Base-by-base conservation (phyloP, 805 yeast species). In the Zygoascus flipseniorum region DNA sequence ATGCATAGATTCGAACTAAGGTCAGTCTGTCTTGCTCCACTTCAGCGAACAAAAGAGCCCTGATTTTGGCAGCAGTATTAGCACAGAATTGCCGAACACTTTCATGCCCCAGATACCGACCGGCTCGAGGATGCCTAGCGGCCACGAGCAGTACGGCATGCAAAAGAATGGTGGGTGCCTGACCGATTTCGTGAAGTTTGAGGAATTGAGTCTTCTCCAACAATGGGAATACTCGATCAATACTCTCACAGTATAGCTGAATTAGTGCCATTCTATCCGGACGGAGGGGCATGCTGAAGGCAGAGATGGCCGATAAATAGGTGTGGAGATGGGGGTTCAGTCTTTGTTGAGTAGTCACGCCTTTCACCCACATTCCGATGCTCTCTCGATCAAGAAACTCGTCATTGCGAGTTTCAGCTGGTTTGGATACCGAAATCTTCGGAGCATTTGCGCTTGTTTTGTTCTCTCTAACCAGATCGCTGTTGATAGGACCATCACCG, bases 61-160 rank as follows among this genome's bases (percentile, higher is more conserved):
- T 61, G 39, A 71, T 58, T 54, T 72, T 72, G 52, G 69, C 56
- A 46, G 68, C 60, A 10, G 67, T 59, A 16, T 59, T 49, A 5
- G 69, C 57, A 31, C 72, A 68, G 56, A 68, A 69, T 50, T 63
- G 63, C 23, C 67, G 60, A 31, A 69, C 62, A 9, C 64, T 46
- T 47, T 67, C 69, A 18, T 57, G 55, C 10, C 61, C 64, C 5
- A 72, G 54, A 37, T 61, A 62, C 35, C 56, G 56, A 13, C 56
- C 58, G 8, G 75, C 73, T 13, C 63, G 60, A 1, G 70, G 69
- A 52, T 76, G 76, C 18, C 76, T 61, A 9, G 76, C 70, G 0
- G 76, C 72, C 11, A 66, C 68, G 19, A 76, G 60, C n/a, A 75
- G 63, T 39, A 76, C 70, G 1, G 78, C 75, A 52, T 75, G 76